These are phyloP conservation scores for Ophiocordyceps camponoti-floridani DNA, from an alignment of 2,329 filamentous ascomycete species.

Conservation along the genomic window DNA sequence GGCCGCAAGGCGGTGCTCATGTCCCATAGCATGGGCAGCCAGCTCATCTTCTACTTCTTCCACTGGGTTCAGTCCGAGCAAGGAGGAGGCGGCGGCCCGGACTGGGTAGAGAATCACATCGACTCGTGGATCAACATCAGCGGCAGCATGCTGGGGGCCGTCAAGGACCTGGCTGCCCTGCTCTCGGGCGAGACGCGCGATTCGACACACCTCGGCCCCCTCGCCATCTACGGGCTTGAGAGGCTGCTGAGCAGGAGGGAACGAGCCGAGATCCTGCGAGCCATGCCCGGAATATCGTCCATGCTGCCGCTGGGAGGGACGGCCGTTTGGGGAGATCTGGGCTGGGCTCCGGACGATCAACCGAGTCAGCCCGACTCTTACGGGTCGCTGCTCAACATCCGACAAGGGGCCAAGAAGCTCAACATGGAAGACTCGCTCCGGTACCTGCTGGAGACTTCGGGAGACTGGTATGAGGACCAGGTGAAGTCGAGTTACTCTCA, in stretches of 20 bases:
- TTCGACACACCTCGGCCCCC: slow-evolving; percentile 87
- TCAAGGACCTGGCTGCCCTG: slow-evolving; percentile 79
- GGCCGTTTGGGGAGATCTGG: slow-evolving; percentile 80
- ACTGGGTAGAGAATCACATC: slow-evolving; percentile 84
- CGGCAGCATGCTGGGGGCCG: slow-evolving; percentile 89
- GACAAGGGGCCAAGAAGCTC: slow-evolving; percentile 50
- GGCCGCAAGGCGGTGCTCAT: slow-evolving; percentile 69
- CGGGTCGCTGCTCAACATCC: slow-evolving; percentile 76
- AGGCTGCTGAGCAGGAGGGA: slow-evolving; percentile 87
- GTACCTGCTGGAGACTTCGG: slow-evolving; percentile 62
- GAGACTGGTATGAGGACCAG: slow-evolving; percentile 69
- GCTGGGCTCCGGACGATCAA: slow-evolving; percentile 74
- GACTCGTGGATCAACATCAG: slow-evolving; percentile 98
- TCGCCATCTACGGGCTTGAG: slow-evolving; percentile 91
- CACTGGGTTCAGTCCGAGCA: slow-evolving; percentile 63
- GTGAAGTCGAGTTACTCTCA: slow-evolving; percentile 66
- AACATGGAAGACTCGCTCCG: slow-evolving; percentile 61
- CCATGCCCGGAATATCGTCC: slow-evolving; percentile 90
- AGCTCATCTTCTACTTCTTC: slow-evolving; percentile 74
- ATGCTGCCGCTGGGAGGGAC: slow-evolving; percentile 94
- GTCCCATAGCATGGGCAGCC: slow-evolving; percentile 95
- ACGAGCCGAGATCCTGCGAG: slow-evolving; percentile 80
- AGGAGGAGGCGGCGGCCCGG: slow-evolving; percentile 63
- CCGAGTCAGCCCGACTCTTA: slow-evolving; percentile 56
- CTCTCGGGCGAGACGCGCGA: slow-evolving; percentile 97